Conservation (phyloP, 129 eudicot species). For the Flaveria brownii region DNA sequence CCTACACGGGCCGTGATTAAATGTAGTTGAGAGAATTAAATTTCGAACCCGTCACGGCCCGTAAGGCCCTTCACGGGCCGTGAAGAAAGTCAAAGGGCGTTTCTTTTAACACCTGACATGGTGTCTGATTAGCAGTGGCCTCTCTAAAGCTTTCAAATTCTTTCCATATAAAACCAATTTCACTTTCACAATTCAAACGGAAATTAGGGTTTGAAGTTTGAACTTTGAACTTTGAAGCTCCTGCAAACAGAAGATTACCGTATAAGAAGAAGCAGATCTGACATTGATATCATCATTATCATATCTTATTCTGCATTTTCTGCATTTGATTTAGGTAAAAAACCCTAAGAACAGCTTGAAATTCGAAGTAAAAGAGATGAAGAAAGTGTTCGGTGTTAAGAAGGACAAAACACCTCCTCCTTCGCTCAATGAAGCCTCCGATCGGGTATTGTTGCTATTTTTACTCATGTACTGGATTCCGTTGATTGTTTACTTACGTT, state of each 20-base stretch:
- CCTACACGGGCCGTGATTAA: too few relatives aligned
- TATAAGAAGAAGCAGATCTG: not conserved
- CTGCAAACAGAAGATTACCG: not conserved
- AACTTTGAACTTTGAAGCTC: not conserved
- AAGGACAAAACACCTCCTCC: conserved; percentile 76
- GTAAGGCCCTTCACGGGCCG: too few relatives aligned
- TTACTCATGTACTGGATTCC: not conserved
- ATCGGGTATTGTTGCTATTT: conserved; percentile 44
- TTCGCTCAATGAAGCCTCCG: conserved; percentile 62
- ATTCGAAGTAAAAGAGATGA: conserved; percentile 40
- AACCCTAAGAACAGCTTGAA: conserved; percentile 15
- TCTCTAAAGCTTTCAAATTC: not conserved
- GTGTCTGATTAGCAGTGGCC: too few relatives aligned
- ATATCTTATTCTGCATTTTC: not conserved
- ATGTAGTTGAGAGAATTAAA: too few relatives aligned
- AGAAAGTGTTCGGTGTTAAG: conserved; percentile 69
- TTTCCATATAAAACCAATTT: conserved; percentile 19
- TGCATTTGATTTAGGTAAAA: not conserved
- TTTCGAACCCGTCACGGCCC: too few relatives aligned
- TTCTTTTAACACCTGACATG: too few relatives aligned
- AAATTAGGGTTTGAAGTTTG: not conserved
- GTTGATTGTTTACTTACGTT: not conserved
- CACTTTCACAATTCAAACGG: not conserved
- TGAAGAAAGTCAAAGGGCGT: too few relatives aligned
- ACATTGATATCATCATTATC: conserved; percentile 4